phyloP scores from a whole-genome alignment of 2,329 filamentous ascomycete species.

The Aspergillus transmontanensis region DNA sequence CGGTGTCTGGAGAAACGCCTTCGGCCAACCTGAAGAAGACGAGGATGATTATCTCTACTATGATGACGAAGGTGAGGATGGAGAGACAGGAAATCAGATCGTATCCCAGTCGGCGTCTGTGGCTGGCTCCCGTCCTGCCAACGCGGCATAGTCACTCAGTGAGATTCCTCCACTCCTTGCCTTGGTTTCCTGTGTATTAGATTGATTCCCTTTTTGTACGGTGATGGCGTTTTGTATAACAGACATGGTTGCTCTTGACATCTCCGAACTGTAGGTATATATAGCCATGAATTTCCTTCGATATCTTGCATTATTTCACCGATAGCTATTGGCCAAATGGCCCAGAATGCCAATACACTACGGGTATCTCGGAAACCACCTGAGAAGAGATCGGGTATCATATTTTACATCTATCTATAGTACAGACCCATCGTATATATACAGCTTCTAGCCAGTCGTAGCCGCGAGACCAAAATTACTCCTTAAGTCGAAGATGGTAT shows the following conservation, averaged over 20 bases:
- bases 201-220: constrained; percentile 15
- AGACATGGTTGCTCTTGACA: constrained; percentile 5
- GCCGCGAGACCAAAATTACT: constrained; percentile 5
- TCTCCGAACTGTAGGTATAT: constrained; percentile 3
- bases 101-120: constrained; percentile 4
- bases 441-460: not conserved
- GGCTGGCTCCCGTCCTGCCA: not conserved
- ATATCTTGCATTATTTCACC: not conserved
- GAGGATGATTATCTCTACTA: constrained; percentile 59
- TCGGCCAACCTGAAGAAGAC: constrained; percentile 61
- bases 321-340: not conserved
- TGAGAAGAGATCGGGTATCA: constrained; percentile 20
- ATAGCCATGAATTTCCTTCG: constrained; percentile 1
- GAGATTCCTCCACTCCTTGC: not conserved
- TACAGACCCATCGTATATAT: constrained; percentile 7
- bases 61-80: constrained; percentile 51
- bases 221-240: constrained; percentile 21
- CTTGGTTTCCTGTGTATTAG: constrained; percentile 20
- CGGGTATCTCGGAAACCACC: not conserved
- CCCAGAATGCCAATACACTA: not conserved
- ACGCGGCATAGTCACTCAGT: not conserved
- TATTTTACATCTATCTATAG: constrained; percentile 12
- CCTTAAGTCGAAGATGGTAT: constrained; percentile 57
- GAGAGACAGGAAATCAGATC: constrained; percentile 2
- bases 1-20: constrained; percentile 71